A percentile compares a stretch with the other conserved stretches of the same genome.
phyloP scores from a whole-genome alignment of 176 grass and related monocot genomes.

The Aegilops umbellulata region DNA sequence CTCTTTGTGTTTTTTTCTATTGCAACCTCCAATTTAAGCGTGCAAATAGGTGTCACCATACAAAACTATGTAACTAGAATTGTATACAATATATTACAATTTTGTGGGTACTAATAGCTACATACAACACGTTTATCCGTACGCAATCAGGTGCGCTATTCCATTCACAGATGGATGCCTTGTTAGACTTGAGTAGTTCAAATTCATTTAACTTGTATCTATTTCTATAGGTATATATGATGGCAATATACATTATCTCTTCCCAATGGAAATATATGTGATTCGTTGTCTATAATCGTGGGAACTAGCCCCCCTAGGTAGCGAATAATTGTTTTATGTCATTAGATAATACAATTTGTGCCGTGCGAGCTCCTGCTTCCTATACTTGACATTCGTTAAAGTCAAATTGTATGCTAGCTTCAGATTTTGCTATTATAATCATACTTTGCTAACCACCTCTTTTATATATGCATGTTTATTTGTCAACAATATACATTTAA shows the following conservation, averaged over 20 bases:
- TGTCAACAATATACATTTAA: not conserved
- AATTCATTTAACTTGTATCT: not conserved
- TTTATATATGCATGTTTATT: not conserved
- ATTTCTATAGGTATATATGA: not conserved
- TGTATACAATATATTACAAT: not conserved
- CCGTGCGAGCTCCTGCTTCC: not conserved
- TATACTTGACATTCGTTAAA: not conserved
- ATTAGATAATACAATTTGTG: not conserved
- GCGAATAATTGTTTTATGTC: not conserved
- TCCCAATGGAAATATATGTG: not conserved
- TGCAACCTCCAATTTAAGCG: not conserved
- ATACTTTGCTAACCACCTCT: not conserved
- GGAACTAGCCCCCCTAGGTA: not conserved
- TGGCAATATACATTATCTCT: not conserved
- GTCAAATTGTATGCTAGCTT: not conserved
- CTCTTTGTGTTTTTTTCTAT: not conserved
- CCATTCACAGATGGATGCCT: not conserved
- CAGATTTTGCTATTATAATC: not conserved
- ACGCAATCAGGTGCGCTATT: not conserved
- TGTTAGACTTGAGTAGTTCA: not conserved
- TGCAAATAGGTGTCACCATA: not conserved
- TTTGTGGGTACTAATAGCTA: not conserved
- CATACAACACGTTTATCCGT: not conserved
- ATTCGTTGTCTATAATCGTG: not conserved
- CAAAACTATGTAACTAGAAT: not conserved